These are phyloP conservation scores for Alternaria postmessia DNA, from an alignment of 2,329 filamentous ascomycete species.

Conservation along the genomic window DNA sequence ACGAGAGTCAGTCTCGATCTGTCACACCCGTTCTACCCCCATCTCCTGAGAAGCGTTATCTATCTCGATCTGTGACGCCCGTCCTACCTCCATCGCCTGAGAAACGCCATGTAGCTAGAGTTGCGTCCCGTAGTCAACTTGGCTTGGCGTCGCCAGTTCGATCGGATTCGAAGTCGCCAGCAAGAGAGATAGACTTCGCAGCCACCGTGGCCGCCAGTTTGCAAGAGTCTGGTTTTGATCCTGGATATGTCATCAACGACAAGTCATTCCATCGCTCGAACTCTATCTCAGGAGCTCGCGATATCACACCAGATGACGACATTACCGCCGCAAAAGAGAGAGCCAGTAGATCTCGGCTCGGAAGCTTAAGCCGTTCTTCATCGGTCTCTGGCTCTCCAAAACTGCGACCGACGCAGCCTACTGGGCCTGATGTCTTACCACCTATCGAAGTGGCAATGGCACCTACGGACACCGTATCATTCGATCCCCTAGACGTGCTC, in stretches of 20 bases:
- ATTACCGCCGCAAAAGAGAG: slow-evolving; percentile 39
- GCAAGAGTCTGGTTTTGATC: slow-evolving; percentile 57
- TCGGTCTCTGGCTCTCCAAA: slow-evolving; percentile 41
- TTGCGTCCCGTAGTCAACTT: slow-evolving; percentile 24
- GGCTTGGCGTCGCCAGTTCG: slow-evolving; percentile 36
- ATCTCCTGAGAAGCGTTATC: slow-evolving; percentile 19
- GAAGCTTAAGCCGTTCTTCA: slow-evolving; percentile 39
- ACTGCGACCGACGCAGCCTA: slow-evolving; percentile 23
- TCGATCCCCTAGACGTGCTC: slow-evolving; percentile 48
- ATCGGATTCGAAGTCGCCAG: slow-evolving; percentile 34
- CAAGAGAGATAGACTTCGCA: slow-evolving; percentile 56
- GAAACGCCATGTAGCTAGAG: slow-evolving; percentile 23
- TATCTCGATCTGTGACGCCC: slow-evolving; percentile 26
- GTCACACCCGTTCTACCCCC: slow-evolving; percentile 26
- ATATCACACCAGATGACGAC: slow-evolving; percentile 46
- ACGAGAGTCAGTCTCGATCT: slow-evolving; percentile 34
- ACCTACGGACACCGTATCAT: slow-evolving; percentile 46
- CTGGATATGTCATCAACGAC: slow-evolving; percentile 56
- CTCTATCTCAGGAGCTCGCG: slow-evolving; percentile 35
- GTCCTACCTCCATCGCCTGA: slow-evolving; percentile 21
- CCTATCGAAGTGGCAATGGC: slow-evolving; percentile 45
- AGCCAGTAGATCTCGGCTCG: slow-evolving; percentile 44
- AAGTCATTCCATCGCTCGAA: slow-evolving; percentile 45
- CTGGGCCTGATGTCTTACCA: slow-evolving; percentile 37
- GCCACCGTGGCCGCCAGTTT: slow-evolving; percentile 58